Evolutionary conservation across 1,284 basidiomycete species (phyloP).

Genomic region (Moesziomyces antarcticus): DNA sequence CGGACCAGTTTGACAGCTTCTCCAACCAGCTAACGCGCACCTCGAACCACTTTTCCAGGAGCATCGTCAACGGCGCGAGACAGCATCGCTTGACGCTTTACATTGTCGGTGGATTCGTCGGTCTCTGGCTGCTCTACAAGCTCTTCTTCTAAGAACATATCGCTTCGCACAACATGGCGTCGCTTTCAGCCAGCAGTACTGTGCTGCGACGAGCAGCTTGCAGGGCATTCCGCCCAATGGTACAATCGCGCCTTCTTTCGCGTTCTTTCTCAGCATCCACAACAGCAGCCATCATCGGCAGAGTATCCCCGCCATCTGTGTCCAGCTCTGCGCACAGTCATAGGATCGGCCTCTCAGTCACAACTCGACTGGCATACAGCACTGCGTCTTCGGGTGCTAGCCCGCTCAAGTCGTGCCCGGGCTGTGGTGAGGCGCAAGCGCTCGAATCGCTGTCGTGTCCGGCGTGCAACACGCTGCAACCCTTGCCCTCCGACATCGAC

Average conservation of each 20-base stretch:
- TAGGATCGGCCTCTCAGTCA: neutral
- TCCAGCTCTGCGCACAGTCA: too few species aligned
- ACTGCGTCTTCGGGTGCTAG: slow-evolving; percentile 2
- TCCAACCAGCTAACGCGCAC: slow-evolving; percentile 41
- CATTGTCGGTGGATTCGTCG: slow-evolving; percentile 52
- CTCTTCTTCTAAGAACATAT: slow-evolving; percentile 27
- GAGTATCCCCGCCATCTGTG: neutral
- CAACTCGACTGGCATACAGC: slow-evolving; percentile 3
- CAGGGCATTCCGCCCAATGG: neutral
- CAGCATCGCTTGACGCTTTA: slow-evolving; percentile 52
- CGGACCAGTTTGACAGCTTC: slow-evolving; percentile 53
- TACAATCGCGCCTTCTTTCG: neutral
- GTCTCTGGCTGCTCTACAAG: slow-evolving; percentile 56
- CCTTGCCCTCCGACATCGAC: slow-evolving; percentile 52
- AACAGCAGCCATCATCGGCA: neutral
- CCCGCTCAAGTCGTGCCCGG: slow-evolving; percentile 40
- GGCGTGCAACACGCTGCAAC: slow-evolving; percentile 53
- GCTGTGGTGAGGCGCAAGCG: slow-evolving; percentile 35
- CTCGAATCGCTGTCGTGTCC: slow-evolving; percentile 48
- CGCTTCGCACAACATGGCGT: neutral
- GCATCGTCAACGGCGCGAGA: slow-evolving; percentile 44
- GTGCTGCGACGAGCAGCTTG: neutral
- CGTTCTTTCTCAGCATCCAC: neutral
- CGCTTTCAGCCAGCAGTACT: neutral
- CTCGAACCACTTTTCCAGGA: slow-evolving; percentile 47